Base-by-base conservation (phyloP, 2,329 filamentous ascomycete genomes). In the Colletotrichum orbiculare region DNA sequence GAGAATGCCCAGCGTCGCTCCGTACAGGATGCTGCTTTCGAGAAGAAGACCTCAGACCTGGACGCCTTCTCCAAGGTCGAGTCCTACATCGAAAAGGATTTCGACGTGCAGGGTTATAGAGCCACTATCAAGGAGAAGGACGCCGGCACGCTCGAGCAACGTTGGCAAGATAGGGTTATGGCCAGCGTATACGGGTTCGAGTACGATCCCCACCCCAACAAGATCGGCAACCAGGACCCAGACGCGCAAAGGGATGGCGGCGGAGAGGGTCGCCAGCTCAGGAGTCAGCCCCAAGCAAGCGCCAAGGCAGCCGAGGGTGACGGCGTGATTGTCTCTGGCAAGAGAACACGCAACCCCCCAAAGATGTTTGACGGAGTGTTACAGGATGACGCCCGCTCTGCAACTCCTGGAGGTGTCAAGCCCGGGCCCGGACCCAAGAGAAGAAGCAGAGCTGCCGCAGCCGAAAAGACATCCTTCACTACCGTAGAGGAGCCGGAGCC, bases 161-260 rank as follows among this genome's bases (percentile, higher is more conserved):
- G 67, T 11, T 68, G 65, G 65, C 84, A 90, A 71, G 86, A 89
- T 74, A 80, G 80, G 60, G 79, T 88, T 66, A 85, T 87, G 81
- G 86, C 87, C 8, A 80, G 84, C 66, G 80, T 83, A 2, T 90
- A 89, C 70, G 83, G 84, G 13, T 89, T 89, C 69, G 84, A 88
- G 65, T 87, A 89, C 68, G 87, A 89, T 69, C 80, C 83, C 9
- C 83, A 87, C 55, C 81, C 83, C 2, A 82, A 82, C 65, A 86
- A 85, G 73, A 80, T 89, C 64, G 86, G 87, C 17, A 79, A 80
- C 41, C 88, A 90, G 71, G 86, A 89, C 64, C 85, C 86, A 1
- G 77, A 85, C 41, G 81, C 79, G 9, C 86, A 89, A 69, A 77
- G 81, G 42, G 76, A 92, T 46, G 85, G 86, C 34, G 78, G 83